phyloP scores from a whole-genome alignment of 192 early-diverging fungal species.

The Globomyces pollinis-pini region DNA sequence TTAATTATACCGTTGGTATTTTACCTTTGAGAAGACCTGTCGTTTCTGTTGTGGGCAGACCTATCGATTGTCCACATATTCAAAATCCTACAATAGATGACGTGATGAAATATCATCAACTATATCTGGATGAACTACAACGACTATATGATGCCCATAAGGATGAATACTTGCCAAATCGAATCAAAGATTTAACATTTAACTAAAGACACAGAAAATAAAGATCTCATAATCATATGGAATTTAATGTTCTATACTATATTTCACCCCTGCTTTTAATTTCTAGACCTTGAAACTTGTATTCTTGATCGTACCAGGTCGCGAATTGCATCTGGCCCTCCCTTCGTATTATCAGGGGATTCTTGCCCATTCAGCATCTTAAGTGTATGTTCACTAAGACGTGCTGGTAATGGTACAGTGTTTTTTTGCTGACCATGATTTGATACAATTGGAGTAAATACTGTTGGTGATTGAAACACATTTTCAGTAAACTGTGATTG shows the following conservation, averaged over 20 bases:
- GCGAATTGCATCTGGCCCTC: neutral
- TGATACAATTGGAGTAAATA: too few species aligned
- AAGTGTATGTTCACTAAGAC: too few species aligned
- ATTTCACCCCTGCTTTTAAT: too few species aligned
- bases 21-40: conserved; percentile 35
- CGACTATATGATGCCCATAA: conserved; percentile 63
- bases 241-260: neutral
- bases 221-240: neutral
- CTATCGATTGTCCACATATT: conserved; percentile 51
- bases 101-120: conserved; percentile 48
- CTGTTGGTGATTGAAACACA: too few species aligned
- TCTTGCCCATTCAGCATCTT: too few species aligned
- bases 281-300: too few species aligned
- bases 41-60: conserved; percentile 49
- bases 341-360: too few species aligned
- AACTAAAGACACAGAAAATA: conserved; percentile 39
- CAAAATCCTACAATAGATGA: conserved; percentile 56
- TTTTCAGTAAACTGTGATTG: too few species aligned
- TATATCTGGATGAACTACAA: conserved; percentile 62
- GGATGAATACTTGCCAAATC: conserved; percentile 59
- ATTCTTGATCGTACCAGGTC: neutral
- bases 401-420: too few species aligned
- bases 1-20: conserved; percentile 66
- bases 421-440: too few species aligned
- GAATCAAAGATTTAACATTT: conserved; percentile 58